Percentiles rank a stretch among this genome's conserved stretches.
phyloP scores from a whole-genome alignment of 305 asterid species.

The Petunia hybrid region DNA sequence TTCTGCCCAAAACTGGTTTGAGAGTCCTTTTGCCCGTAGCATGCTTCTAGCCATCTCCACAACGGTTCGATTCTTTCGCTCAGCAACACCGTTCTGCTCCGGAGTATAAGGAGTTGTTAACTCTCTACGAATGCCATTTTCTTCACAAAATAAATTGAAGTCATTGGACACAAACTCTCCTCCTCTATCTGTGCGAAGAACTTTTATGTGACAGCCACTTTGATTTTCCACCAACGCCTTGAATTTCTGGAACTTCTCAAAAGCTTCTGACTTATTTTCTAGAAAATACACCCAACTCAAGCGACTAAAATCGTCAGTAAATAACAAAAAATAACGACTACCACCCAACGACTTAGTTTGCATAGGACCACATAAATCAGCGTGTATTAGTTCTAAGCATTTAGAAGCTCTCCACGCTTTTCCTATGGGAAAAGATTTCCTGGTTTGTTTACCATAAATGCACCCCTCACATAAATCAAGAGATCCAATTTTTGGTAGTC shows the following conservation, averaged over 20 bases:
- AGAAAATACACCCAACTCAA: conserved; percentile 29
- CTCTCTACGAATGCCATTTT: conserved; percentile 10
- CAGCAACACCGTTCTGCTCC: background rate
- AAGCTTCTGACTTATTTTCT: background rate
- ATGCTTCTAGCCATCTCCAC: conserved; percentile 27
- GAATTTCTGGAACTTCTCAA: conserved; percentile 13
- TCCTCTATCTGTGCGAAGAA: background rate
- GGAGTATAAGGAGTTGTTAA: conserved; percentile 1
- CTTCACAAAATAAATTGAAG: background rate
- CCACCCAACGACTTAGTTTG: conserved; percentile 12
- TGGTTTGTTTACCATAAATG: conserved; percentile 27
- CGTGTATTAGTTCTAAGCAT: conserved; percentile 28
- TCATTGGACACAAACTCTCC: background rate
- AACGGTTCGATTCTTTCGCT: background rate
- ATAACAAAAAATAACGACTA: conserved; percentile 13
- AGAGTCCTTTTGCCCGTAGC: too few species aligned
- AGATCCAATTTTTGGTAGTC: background rate
- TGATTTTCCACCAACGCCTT: background rate
- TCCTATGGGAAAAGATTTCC: conserved; percentile 20
- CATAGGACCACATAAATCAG: conserved; percentile 25
- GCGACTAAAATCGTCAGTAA: conserved; percentile 3
- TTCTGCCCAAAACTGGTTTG: conserved; percentile 31
- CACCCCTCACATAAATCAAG: conserved; percentile 18
- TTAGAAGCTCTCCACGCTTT: conserved; percentile 29
- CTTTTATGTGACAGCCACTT: background rate